Evolutionary conservation across 164 flowering plant species (phyloP), one percentile per base, ranked within the genome.

Genomic region (Taxillus chinensis): DNA sequence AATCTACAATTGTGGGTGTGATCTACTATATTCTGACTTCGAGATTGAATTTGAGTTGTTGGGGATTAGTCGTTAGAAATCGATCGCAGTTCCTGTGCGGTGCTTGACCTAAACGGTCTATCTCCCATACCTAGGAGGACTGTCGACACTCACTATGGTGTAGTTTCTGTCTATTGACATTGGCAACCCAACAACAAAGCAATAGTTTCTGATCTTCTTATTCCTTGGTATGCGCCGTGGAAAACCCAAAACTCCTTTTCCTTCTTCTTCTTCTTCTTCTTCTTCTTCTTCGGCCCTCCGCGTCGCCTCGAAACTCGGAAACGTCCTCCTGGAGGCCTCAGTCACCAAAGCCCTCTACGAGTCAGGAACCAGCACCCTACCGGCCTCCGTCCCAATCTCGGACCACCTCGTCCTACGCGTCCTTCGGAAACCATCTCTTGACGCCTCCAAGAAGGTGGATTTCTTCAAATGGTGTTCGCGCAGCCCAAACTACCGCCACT

Each of bases 381-480:
- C 45, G 16, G 0, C 40, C 51, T 65, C 83, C 50, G 64, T 80
- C 45, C 79, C 83, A 1, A 60, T 87, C 52, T 77, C 95, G 9
- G 87, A 90, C 45, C 53, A 78, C 13, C 74, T 87, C 38, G 83
- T 95, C 46, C 80, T 80, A 59, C 83, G 76, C 55, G 62, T 91
- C 60, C 90, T 95, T 61, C 77, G 69, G n/a, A 64, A 78, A 5
- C 55, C 61, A 39, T 75, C 82, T 12, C 71, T 95, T 58, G 69
- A 76, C 27, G 59, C 80, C 3, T 68, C 79, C 14, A 80, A 66
- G 27, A 91, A 82, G 67, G 57, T 91, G 49, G 91, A 86, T 39
- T 91, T 95, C 58, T 91, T 95, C 79, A 62, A 61, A 39, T 95
- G 97, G 95, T 88, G 88, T 54, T 84, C 90, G 55, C 67, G 69